A percentile compares a stretch with the other conserved stretches of the same genome.
phyloP scores from a whole-genome alignment of 2,329 filamentous ascomycete species.

The Coniochaeta ligniaria region DNA sequence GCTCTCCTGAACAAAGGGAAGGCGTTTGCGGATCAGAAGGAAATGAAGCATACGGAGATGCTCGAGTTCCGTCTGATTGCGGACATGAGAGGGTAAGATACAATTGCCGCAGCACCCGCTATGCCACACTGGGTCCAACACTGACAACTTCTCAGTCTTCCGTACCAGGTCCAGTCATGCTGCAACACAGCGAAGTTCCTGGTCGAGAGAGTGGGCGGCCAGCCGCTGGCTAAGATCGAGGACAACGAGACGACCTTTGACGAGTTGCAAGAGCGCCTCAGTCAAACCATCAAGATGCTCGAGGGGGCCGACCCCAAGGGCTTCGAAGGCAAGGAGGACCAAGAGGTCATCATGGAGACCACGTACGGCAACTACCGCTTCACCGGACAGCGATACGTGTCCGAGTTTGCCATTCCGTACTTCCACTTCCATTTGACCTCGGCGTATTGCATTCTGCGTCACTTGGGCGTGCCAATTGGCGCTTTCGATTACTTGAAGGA shows the following conservation, averaged over 20 bases:
- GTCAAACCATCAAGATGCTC: conserved; percentile 37
- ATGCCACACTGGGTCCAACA: too few species aligned
- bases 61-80: conserved; percentile 11
- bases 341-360: conserved; percentile 27
- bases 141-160: neutral
- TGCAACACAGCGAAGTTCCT: conserved; percentile 14
- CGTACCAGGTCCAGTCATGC: conserved; percentile 13
- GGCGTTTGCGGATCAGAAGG: conserved; percentile 5
- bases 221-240: conserved; percentile 6
- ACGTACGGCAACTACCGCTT: conserved; percentile 12
- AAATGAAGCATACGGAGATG: conserved; percentile 11
- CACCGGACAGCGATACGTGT: conserved; percentile 25
- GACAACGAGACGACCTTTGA: conserved; percentile 31
- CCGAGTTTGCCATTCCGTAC: conserved; percentile 38
- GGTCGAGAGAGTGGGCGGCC: conserved; percentile 8
- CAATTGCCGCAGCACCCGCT: too few species aligned
- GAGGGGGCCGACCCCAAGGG: conserved; percentile 25
- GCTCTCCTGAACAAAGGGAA: conserved; percentile 2
- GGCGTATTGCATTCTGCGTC: conserved; percentile 43
- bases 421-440: conserved; percentile 49
- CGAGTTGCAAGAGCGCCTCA: conserved; percentile 38
- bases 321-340: conserved; percentile 33
- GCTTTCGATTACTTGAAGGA: conserved; percentile 39
- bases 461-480: conserved; percentile 44
- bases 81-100: conserved; percentile 15